Evolutionary conservation across 805 yeast genomes (phyloP).

Genomic region (Candida multigemmis): DNA sequence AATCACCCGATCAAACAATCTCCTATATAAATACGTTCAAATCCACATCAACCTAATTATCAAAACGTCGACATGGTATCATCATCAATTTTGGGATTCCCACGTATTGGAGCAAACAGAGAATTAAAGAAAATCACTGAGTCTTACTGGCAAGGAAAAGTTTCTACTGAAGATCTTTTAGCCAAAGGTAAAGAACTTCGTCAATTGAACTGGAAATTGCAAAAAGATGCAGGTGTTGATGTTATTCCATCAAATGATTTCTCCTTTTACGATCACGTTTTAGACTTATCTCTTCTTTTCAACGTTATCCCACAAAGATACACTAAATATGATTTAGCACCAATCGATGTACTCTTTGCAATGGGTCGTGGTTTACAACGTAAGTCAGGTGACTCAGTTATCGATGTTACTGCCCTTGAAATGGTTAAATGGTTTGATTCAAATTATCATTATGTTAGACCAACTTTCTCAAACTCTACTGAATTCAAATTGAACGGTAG

Average conservation of each 20-base stretch:
- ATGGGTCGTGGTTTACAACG: conserved; percentile 99
- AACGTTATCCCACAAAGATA: conserved; percentile 96
- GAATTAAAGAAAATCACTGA: conserved; percentile 98
- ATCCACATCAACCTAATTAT: too few relatives aligned
- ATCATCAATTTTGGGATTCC: conserved; percentile 98
- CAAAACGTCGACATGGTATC: too few relatives aligned
- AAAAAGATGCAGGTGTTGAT: conserved; percentile 95
- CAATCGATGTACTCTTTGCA: conserved; percentile 90
- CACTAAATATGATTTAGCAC: conserved; percentile 81
- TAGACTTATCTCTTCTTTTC: conserved; percentile 86
- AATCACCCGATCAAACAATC: too few relatives aligned
- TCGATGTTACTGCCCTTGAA: conserved; percentile 97
- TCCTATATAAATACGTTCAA: too few relatives aligned
- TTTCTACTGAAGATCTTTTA: conserved; percentile 75
- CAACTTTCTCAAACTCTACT: conserved; percentile 93
- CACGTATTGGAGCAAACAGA: conserved; percentile 99
- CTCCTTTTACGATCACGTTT: conserved; percentile 95
- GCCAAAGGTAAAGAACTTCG: conserved; percentile 93
- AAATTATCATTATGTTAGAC: conserved; percentile 99
- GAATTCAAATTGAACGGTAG: conserved; percentile 92
- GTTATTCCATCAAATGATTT: conserved; percentile 96
- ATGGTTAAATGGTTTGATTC: conserved; percentile 99
- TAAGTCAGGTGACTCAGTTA: conserved; percentile 87
- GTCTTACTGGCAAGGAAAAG: conserved; percentile 97
- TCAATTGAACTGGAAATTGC: conserved; percentile 95